Base-by-base conservation (phyloP, 176 grass and related monocot species). In the Phoenix roebelenii region DNA sequence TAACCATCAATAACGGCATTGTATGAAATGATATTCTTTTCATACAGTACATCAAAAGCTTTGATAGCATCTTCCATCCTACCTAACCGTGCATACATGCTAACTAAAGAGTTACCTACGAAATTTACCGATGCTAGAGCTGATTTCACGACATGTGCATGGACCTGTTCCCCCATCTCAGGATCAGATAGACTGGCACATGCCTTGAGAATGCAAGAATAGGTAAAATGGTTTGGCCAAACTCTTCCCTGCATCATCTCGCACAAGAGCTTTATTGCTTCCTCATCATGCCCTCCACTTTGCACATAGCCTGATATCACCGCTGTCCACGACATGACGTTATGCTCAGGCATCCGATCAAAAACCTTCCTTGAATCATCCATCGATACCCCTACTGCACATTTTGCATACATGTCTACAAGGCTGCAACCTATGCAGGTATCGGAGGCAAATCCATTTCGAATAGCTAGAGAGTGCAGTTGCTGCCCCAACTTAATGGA, bases 361-460 rank as follows among this genome's bases (percentile, higher is more conserved):
- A 95, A 89, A 39, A 87, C 83, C 49, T 77, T 72, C 25, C 74
- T 78, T 3, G 90, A 79, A 72, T 77, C 57, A 0, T 84, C 22
- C 74, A 90, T 80, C 0, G 59, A 86, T 3, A 62, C 54, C 52
- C 50, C 24, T 14, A 49, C 50, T 16, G 66, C 39, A 49, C 71
- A 79, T 70, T 95, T 95, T 44, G 83, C 59, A 10, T 95, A 95
- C 85, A 95, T 81, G 52, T 87, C 80, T 58, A 95, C 65, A 55
- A 90, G 86, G 12, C 77, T 76, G 77, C 77, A 89, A n/a, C 83
- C 85, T 17, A 95, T 83, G 49, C 71, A 90, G 18, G n/a, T 57
- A 64, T 95, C 86, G 50, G 83, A 83, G 64, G 61, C 52, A 18
- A 83, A 25, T 12, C 77, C 86, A 26, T 64, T 54, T 59, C 72